phyloP scores from a whole-genome alignment of 2,329 filamentous ascomycete genomes.

The Colletotrichum higginsianum region DNA sequence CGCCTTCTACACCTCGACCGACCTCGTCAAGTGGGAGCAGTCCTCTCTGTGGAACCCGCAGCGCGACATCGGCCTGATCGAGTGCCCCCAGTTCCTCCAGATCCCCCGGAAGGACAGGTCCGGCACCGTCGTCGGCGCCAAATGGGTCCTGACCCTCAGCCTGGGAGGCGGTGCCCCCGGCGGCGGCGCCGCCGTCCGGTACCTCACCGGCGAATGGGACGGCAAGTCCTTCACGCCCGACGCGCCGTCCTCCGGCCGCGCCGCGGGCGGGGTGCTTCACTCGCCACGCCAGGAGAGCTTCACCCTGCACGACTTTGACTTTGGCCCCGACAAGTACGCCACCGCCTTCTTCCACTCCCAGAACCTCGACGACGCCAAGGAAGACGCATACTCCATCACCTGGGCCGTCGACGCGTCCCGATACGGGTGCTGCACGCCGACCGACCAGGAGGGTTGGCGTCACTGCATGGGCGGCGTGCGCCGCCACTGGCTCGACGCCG shows the following conservation, averaged over 20 bases:
- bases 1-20: constrained; percentile 72
- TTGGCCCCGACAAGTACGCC: constrained; percentile 56
- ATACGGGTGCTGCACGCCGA: constrained; percentile 50
- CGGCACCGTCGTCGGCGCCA: constrained; percentile 39
- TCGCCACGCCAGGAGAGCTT: constrained; percentile 20
- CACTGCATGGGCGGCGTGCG: constrained; percentile 43
- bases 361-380: constrained; percentile 28
- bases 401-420: constrained; percentile 56
- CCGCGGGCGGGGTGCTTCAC: background rate
- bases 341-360: constrained; percentile 51
- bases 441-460: constrained; percentile 51
- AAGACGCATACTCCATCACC: constrained; percentile 51
- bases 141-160: constrained; percentile 41
- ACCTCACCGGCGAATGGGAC: constrained; percentile 42
- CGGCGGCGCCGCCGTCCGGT: constrained; percentile 39
- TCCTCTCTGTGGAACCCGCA: constrained; percentile 37
- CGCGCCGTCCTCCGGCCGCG: constrained; percentile 4
- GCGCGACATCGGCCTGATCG: constrained; percentile 60
- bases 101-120: constrained; percentile 66
- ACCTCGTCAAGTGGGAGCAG: constrained; percentile 70
- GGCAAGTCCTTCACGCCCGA: constrained; percentile 41
- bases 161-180: constrained; percentile 35
- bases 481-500: constrained; percentile 42
- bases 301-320: constrained; percentile 50
- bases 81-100: constrained; percentile 53